Evolutionary conservation across 176 grass and related monocot genomes (phyloP).

Genomic region (Tuctoria greenei): DNA sequence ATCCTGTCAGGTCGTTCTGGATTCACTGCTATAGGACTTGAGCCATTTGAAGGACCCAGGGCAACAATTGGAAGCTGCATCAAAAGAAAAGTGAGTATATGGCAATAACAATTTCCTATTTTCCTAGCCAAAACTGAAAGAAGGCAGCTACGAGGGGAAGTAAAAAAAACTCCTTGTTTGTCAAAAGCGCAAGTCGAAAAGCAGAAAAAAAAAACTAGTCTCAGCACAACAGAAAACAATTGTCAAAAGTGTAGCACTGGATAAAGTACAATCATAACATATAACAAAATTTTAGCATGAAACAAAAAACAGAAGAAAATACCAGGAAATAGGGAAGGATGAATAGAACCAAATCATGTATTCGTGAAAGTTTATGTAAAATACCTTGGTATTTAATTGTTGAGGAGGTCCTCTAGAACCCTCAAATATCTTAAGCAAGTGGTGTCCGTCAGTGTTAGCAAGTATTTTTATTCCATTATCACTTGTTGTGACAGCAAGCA

Average conservation of each 20-base stretch:
- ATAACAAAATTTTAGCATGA: conserved; percentile 24
- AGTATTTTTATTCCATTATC: conserved; percentile 99
- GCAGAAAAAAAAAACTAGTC: conserved; percentile 1
- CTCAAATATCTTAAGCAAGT: conserved; percentile 86
- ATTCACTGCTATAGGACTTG: conserved; percentile 78
- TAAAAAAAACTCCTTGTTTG: conserved; percentile 1
- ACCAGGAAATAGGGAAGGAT: not conserved
- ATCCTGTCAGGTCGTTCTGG: conserved; percentile 82
- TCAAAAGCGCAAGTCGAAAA: not conserved
- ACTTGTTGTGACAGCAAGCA: conserved; percentile 85
- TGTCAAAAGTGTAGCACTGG: not conserved
- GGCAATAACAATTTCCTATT: not conserved
- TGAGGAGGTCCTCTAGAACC: conserved; percentile 71
- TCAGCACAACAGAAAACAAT: too few species aligned
- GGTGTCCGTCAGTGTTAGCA: conserved; percentile 90
- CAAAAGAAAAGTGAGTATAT: conserved; percentile 28
- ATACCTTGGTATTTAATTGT: conserved; percentile 84
- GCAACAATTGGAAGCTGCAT: conserved; percentile 74
- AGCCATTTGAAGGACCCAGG: conserved; percentile 82
- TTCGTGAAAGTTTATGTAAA: not conserved
- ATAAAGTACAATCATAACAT: not conserved
- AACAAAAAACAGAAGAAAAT: conserved; percentile 1
- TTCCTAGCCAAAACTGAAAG: conserved; percentile 15
- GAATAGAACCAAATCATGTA: conserved; percentile 10
- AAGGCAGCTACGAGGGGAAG: not conserved